Evolutionary conservation across 495 filamentous ascomycete genomes (phyloP).

Genomic region (Paragyromitra xinjiangensis): DNA sequence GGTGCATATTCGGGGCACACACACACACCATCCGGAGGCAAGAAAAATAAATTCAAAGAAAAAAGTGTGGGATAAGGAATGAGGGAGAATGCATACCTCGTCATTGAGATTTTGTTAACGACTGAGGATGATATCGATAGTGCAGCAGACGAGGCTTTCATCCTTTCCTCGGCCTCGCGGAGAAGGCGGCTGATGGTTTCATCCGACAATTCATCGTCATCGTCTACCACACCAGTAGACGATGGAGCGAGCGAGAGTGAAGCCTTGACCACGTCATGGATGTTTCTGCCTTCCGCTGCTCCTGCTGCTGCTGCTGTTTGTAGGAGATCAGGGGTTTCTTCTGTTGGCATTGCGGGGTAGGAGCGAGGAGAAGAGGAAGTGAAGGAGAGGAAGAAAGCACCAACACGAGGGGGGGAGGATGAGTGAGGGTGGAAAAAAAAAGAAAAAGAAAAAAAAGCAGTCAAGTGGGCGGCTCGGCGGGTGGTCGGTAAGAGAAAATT

Average conservation of each 20-base stretch:
- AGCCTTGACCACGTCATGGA: conserved; percentile 52
- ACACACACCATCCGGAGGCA: conserved; percentile 40
- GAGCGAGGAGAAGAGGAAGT: conserved; percentile 13
- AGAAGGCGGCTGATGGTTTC: conserved; percentile 71
- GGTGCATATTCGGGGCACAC: conserved; percentile 42
- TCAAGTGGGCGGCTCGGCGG: conserved; percentile 47
- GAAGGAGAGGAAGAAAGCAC: conserved; percentile 29
- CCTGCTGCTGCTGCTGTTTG: conserved; percentile 51
- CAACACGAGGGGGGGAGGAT: conserved; percentile 45
- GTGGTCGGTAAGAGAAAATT: conserved; percentile 25
- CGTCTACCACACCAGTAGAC: conserved; percentile 48
- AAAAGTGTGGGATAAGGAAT: conserved; percentile 38
- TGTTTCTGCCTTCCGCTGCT: conserved; percentile 46
- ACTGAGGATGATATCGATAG: conserved; percentile 39
- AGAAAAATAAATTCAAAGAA: conserved; percentile 33
- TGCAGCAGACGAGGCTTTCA: conserved; percentile 59
- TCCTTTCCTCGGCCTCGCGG: conserved; percentile 69
- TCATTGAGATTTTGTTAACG: conserved; percentile 52
- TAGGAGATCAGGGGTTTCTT: conserved; percentile 48
- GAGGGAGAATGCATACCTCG: conserved; percentile 41
- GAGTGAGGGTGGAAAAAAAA: neutral
- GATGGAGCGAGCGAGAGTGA: conserved; percentile 44
- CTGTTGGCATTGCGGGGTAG: conserved; percentile 53
- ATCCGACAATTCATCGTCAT: conserved; percentile 67
- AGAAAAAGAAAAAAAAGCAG: conserved; percentile 44